Percentiles rank a stretch among this genome's conserved stretches.
These are phyloP conservation scores for Didymella pomorum DNA, from an alignment of 2,329 filamentous ascomycete genomes.

Conservation along the genomic window DNA sequence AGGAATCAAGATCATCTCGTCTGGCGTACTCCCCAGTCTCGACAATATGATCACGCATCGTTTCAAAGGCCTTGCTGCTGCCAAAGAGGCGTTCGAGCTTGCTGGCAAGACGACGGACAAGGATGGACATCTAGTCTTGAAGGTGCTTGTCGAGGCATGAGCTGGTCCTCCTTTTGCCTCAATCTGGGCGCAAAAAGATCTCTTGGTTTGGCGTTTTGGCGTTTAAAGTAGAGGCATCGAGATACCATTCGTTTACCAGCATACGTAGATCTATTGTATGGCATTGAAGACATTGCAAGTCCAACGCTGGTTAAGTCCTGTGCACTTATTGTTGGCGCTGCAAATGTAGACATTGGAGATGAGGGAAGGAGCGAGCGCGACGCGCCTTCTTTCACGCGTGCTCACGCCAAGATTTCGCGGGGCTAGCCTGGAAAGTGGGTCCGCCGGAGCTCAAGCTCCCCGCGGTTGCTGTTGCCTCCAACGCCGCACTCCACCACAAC, in stretches of 20 bases:
- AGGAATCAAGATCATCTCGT: slow-evolving; percentile 62
- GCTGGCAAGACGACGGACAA: slow-evolving; percentile 62
- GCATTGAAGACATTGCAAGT: background rate
- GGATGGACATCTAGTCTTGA: slow-evolving; percentile 61
- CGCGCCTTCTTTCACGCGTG: background rate
- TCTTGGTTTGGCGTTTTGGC: slow-evolving; percentile 9
- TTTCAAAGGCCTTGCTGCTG: slow-evolving; percentile 56
- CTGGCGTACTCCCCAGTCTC: slow-evolving; percentile 59
- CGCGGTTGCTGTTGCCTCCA: slow-evolving; percentile 13
- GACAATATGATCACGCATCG: slow-evolving; percentile 64
- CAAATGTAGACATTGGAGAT: background rate
- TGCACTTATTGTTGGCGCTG: background rate
- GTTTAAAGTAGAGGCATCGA: background rate
- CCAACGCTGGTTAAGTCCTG: background rate
- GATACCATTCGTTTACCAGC: slow-evolving; percentile 17
- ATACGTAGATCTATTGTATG: slow-evolving; percentile 1
- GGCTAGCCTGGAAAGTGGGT: background rate
- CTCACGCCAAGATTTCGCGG: background rate
- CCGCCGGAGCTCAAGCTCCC: slow-evolving; percentile 16
- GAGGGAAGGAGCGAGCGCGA: background rate
- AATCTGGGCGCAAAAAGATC: background rate
- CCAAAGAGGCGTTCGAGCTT: slow-evolving; percentile 60
- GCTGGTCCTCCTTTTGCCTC: background rate
- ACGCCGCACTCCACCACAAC: slow-evolving; percentile 3
- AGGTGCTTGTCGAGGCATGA: slow-evolving; percentile 54